These are phyloP conservation scores for Blastocystis sp. DNA, from an alignment of 352 stramenopile genomes.

Conservation along the genomic window DNA sequence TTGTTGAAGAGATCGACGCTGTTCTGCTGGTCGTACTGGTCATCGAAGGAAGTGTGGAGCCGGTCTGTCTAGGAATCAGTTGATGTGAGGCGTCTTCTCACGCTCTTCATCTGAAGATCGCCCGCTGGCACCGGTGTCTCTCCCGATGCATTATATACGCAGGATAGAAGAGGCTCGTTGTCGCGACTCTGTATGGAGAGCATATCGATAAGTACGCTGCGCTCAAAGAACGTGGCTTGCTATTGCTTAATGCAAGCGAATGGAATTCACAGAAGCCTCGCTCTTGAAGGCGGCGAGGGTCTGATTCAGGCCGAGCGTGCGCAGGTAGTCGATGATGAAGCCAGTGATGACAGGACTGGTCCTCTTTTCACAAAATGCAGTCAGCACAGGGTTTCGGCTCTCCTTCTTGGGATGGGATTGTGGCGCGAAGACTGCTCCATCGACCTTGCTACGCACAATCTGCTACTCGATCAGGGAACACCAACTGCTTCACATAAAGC, in stretches of 20 bases:
- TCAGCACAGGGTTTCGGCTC: not conserved
- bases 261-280: not conserved
- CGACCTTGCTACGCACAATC: not conserved
- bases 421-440: not conserved
- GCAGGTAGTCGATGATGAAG: conserved; percentile 47
- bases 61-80: conserved; percentile 16
- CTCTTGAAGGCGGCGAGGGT: not conserved
- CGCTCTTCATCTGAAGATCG: conserved; percentile 8
- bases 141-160: conserved; percentile 6
- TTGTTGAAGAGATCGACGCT: conserved; percentile 53
- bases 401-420: not conserved
- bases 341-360: conserved; percentile 46
- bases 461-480: not conserved
- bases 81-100: not conserved
- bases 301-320: not conserved
- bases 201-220: not conserved
- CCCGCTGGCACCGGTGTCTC: not conserved
- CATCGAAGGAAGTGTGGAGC: conserved; percentile 33
- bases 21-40: conserved; percentile 49
- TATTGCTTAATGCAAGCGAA: not conserved
- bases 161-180: conserved; percentile 22
- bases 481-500: conserved; percentile 2
- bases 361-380: not conserved
- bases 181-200: not conserved
- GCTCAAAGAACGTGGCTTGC: conserved; percentile 31